Evolutionary conservation across 768 basidiomycete species (phyloP).

Genomic region (Boletus sp.): DNA sequence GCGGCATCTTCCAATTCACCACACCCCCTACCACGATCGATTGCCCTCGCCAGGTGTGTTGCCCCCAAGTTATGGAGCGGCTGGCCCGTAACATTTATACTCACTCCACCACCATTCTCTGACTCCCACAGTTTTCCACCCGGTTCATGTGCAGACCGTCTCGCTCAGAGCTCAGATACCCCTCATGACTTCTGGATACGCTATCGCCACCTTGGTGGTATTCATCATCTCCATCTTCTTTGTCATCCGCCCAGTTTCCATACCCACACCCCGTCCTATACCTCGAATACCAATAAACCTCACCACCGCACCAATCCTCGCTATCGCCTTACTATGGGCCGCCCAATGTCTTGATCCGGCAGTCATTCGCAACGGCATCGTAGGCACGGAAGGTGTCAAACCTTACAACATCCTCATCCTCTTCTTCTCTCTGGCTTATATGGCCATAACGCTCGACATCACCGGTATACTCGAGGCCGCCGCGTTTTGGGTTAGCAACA

Average conservation of each 20-base stretch:
- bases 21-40: background rate
- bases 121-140: background rate
- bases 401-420: constrained; percentile 93
- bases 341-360: constrained; percentile 44
- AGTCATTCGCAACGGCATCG: constrained; percentile 71
- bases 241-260: constrained; percentile 45
- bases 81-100: background rate
- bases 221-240: constrained; percentile 53
- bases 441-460: constrained; percentile 86
- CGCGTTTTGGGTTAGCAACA: constrained; percentile 85
- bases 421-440: constrained; percentile 89
- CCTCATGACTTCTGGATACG: constrained; percentile 42
- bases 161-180: background rate
- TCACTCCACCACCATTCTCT: background rate
- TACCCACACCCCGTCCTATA: constrained; percentile 37
- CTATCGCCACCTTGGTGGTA: constrained; percentile 49
- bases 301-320: constrained; percentile 51
- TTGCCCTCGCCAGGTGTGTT: background rate
- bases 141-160: background rate
- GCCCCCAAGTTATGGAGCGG: background rate
- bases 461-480: constrained; percentile 85
- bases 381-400: constrained; percentile 73
- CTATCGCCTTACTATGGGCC: constrained; percentile 53
- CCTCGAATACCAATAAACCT: constrained; percentile 44
- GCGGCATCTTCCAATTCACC: background rate